Evolutionary conservation across 1,284 basidiomycete genomes (phyloP).

Genomic region (Tranzscheliella williamsii): DNA sequence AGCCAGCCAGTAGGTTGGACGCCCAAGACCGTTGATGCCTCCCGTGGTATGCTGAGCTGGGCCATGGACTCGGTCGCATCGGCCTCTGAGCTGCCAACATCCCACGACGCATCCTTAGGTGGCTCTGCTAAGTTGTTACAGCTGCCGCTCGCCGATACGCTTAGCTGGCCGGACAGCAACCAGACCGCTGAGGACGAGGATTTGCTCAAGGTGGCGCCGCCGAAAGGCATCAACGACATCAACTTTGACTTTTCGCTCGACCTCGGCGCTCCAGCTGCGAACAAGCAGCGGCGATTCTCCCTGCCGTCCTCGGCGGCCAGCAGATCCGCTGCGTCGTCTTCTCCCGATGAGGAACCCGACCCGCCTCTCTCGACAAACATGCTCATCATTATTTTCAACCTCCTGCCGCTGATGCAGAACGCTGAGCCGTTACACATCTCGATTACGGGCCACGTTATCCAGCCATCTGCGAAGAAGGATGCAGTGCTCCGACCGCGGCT

Average conservation of each 20-base stretch:
- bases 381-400: conserved; percentile 11
- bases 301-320: conserved; percentile 10
- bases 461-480: no score
- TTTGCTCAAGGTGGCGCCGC: conserved; percentile 23
- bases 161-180: conserved; percentile 11
- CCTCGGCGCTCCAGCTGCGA: conserved; percentile 2
- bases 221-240: conserved; percentile 20
- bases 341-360: neutral
- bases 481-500: no score
- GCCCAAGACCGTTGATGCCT: conserved; percentile 13
- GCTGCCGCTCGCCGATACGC: neutral
- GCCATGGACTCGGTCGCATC: conserved; percentile 2
- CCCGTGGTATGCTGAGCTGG: conserved; percentile 21
- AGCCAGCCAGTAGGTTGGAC: conserved; percentile 2
- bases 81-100: no score
- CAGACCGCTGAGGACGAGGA: conserved; percentile 21
- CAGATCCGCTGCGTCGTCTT: neutral
- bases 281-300: conserved; percentile 30
- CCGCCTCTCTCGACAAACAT: no score
- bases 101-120: no score
- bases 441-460: conserved; percentile 1
- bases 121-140: neutral
- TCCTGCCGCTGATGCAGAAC: conserved; percentile 22
- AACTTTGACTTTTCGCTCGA: conserved; percentile 35
- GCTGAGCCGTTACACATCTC: conserved; percentile 6